These are phyloP conservation scores for Kwoniella pini DNA, from an alignment of 768 basidiomycete genomes.

Conservation along the genomic window DNA sequence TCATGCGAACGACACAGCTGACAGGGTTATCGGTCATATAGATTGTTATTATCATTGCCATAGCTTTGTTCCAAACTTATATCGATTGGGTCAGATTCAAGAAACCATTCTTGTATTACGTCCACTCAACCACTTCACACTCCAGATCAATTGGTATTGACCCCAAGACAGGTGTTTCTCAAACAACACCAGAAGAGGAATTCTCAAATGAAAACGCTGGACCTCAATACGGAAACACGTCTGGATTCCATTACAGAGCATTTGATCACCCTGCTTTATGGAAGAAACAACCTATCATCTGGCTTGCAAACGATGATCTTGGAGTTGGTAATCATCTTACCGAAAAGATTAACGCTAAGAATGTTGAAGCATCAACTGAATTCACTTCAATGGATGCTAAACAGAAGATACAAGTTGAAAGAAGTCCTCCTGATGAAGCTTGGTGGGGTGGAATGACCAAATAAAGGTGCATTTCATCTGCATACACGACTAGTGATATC, in stretches of 20 bases:
- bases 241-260: constrained; percentile 50
- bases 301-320: constrained; percentile 52
- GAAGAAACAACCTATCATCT: constrained; percentile 54
- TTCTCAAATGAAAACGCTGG: constrained; percentile 40
- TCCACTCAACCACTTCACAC: constrained; percentile 34
- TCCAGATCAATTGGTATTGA: constrained; percentile 17
- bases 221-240: constrained; percentile 47
- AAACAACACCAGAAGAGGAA: constrained; percentile 23
- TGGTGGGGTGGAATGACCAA: constrained; percentile 47
- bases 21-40: too few relatives aligned
- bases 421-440: constrained; percentile 52
- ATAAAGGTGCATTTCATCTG: too few relatives aligned
- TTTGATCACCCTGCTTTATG: constrained; percentile 56
- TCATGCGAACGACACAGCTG: too few relatives aligned
- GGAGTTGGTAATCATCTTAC: constrained; percentile 52
- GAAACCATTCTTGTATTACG: constrained; percentile 40
- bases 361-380: constrained; percentile 50
- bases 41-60: constrained; percentile 46
- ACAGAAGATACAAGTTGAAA: constrained; percentile 41
- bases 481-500: too few relatives aligned
- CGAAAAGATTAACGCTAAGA: constrained; percentile 42
- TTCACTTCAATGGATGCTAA: constrained; percentile 51
- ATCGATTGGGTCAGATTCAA: constrained; percentile 51
- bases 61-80: constrained; percentile 48
- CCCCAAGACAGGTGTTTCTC: constrained; percentile 6